phyloP scores from a whole-genome alignment of 208 protist genomes.

The Trypanosomatidae sp. region DNA sequence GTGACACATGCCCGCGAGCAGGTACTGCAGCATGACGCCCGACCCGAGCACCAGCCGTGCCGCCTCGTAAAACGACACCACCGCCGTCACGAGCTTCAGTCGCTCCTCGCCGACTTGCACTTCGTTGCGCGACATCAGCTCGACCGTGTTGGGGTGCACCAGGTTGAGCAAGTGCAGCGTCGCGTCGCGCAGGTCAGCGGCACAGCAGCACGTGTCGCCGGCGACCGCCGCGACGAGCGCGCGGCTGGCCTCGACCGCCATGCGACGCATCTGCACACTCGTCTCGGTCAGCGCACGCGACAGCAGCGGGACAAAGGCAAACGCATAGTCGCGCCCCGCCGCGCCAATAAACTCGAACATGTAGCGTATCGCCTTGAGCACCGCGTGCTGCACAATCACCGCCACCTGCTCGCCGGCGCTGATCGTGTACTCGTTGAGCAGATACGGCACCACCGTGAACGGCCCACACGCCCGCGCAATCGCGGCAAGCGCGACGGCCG shows the following conservation, averaged over 20 bases:
- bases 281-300: constrained; percentile 98
- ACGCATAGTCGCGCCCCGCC: constrained; percentile 97
- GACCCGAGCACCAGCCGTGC: constrained; percentile 92
- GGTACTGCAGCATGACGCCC: constrained; percentile 90
- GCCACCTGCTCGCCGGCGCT: constrained; percentile 95
- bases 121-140: constrained; percentile 92
- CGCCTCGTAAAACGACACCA: constrained; percentile 97
- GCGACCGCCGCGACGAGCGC: constrained; percentile 87
- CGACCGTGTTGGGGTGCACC: constrained; percentile 99
- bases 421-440: constrained; percentile 99
- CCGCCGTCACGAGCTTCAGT: constrained; percentile 87
- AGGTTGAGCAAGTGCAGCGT: constrained; percentile 98
- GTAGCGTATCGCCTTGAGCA: constrained; percentile 98
- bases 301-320: constrained; percentile 95
- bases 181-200: constrained; percentile 89
- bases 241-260: constrained; percentile 95
- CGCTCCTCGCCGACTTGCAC: constrained; percentile 62
- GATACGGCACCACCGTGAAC: constrained; percentile 98
- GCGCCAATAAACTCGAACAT: constrained; percentile 99
- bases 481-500: constrained; percentile 98
- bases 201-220: constrained; percentile 44
- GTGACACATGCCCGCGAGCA: constrained; percentile 97
- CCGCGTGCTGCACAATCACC: constrained; percentile 93
- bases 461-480: constrained; percentile 98
- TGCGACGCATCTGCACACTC: constrained; percentile 98